These are phyloP conservation scores for Fusarium nematophilum DNA, from an alignment of 2,329 filamentous ascomycete genomes.

Conservation along the genomic window DNA sequence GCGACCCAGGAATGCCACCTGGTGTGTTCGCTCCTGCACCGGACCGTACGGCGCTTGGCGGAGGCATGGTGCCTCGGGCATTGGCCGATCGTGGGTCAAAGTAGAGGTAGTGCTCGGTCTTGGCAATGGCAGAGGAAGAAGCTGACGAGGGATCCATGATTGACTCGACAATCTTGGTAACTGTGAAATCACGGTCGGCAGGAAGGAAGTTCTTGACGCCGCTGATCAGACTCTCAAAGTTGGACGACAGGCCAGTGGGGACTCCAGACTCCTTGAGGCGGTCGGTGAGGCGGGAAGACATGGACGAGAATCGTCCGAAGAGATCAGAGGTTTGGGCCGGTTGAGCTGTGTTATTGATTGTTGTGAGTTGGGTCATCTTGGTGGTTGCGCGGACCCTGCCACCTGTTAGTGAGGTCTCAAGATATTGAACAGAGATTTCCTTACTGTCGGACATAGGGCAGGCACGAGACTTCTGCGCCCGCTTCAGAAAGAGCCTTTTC, in stretches of 20 bases:
- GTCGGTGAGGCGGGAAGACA: constrained; percentile 92
- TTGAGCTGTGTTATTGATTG: constrained; percentile 79
- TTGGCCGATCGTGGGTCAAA: constrained; percentile 96
- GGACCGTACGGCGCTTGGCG: constrained; percentile 71
- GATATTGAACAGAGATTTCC: constrained; percentile 45
- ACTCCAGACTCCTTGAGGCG: constrained; percentile 91
- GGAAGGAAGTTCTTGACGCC: constrained; percentile 99
- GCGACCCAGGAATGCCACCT: constrained; percentile 62
- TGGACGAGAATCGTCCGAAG: constrained; percentile 92
- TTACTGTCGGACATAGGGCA: constrained; percentile 89
- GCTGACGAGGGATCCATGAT: constrained; percentile 96
- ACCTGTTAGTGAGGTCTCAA: constrained; percentile 37
- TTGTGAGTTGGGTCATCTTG: constrained; percentile 97
- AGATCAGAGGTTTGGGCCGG: constrained; percentile 76
- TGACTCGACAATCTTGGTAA: constrained; percentile 98
- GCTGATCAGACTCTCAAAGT: constrained; percentile 93
- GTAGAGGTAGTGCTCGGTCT: constrained; percentile 96
- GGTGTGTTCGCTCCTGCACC: constrained; percentile 56
- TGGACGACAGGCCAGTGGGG: constrained; percentile 74
- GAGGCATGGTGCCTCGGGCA: constrained; percentile 90
- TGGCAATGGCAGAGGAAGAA: constrained; percentile 90
- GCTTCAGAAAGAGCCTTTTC: constrained; percentile 83
- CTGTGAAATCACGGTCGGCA: constrained; percentile 91
- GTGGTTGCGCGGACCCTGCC: constrained; percentile 88
- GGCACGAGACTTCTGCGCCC: constrained; percentile 79